These are phyloP conservation scores for Komagataella pastoris DNA, from an alignment of 805 yeast species.

Conservation along the genomic window DNA sequence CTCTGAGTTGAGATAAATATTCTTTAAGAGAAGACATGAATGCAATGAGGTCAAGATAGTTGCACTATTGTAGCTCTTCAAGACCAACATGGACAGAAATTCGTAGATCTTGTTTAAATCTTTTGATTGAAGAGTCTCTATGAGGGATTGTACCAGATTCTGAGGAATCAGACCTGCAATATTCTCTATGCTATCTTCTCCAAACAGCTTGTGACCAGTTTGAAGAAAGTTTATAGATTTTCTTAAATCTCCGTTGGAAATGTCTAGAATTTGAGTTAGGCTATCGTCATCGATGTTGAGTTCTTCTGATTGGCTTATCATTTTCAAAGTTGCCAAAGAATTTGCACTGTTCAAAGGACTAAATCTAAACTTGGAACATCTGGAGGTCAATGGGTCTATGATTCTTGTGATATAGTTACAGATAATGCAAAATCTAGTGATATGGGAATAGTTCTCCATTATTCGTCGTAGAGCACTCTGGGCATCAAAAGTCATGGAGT, in stretches of 20 bases:
- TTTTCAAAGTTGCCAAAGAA: slow-evolving; percentile 55
- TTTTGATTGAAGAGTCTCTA: slow-evolving; percentile 8
- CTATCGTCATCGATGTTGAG: slow-evolving; percentile 30
- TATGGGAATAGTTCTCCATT: slow-evolving; percentile 80
- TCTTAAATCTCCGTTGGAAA: slow-evolving; percentile 84
- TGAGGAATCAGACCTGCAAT: slow-evolving; percentile 20
- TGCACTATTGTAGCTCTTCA: slow-evolving; percentile 19
- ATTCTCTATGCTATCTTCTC: slow-evolving; percentile 11
- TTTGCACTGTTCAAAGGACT: slow-evolving; percentile 57
- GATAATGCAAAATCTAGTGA: slow-evolving; percentile 85
- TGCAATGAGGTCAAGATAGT: slow-evolving; percentile 17
- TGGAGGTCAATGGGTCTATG: slow-evolving; percentile 90
- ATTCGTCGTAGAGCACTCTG: slow-evolving; percentile 92
- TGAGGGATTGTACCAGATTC: slow-evolving; percentile 6
- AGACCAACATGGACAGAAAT: slow-evolving; percentile 13
- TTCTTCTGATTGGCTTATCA: slow-evolving; percentile 41
- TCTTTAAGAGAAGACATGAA: slow-evolving; percentile 15
- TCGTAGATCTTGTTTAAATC: slow-evolving; percentile 12
- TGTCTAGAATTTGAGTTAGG: slow-evolving; percentile 48
- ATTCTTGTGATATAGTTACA: slow-evolving; percentile 96
- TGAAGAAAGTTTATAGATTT: slow-evolving; percentile 86
- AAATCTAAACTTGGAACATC: slow-evolving; percentile 94
- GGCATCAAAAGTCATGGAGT: slow-evolving; percentile 95
- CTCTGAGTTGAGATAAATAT: slow-evolving; percentile 30
- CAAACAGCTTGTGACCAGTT: slow-evolving; percentile 56